phyloP scores from a whole-genome alignment of 805 yeast genomes.

The Nematodospora valgi region DNA sequence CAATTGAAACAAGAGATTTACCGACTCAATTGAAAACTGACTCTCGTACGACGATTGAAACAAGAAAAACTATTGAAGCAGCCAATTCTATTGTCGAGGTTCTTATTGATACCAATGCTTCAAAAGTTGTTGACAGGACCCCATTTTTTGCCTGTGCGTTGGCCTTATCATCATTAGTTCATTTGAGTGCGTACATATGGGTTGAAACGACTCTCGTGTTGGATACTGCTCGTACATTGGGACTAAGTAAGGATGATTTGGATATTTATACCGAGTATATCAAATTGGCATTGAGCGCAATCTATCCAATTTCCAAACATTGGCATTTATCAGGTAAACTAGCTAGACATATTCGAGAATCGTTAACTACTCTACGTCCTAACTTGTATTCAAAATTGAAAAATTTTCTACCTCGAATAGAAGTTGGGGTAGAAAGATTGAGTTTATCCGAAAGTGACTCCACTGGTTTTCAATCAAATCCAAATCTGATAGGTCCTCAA shows the following conservation, averaged over 20 bases:
- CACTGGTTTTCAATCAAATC: not conserved
- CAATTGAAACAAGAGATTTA: constrained; percentile 12
- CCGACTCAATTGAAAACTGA: constrained; percentile 24
- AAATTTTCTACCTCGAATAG: constrained; percentile 22
- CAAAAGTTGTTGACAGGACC: constrained; percentile 41
- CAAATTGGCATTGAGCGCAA: constrained; percentile 47
- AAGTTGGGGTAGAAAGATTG: constrained; percentile 11
- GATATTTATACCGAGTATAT: constrained; percentile 46
- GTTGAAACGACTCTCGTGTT: constrained; percentile 34
- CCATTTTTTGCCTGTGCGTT: constrained; percentile 52
- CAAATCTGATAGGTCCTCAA: too few species aligned
- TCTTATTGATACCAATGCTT: constrained; percentile 46
- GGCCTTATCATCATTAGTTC: constrained; percentile 51
- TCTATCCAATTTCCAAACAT: constrained; percentile 47
- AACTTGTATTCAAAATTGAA: constrained; percentile 35
- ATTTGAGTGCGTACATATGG: constrained; percentile 53
- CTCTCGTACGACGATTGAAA: constrained; percentile 47
- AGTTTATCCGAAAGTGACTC: not conserved
- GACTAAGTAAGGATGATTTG: constrained; percentile 32
- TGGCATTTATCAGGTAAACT: constrained; percentile 49
- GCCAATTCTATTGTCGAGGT: constrained; percentile 48
- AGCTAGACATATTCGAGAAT: constrained; percentile 45
- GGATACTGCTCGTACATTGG: constrained; percentile 14
- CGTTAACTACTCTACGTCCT: constrained; percentile 41
- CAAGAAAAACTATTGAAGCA: constrained; percentile 52